Evolutionary conservation across 1,284 basidiomycete species (phyloP).

Genomic region (Irpex lacteus): DNA sequence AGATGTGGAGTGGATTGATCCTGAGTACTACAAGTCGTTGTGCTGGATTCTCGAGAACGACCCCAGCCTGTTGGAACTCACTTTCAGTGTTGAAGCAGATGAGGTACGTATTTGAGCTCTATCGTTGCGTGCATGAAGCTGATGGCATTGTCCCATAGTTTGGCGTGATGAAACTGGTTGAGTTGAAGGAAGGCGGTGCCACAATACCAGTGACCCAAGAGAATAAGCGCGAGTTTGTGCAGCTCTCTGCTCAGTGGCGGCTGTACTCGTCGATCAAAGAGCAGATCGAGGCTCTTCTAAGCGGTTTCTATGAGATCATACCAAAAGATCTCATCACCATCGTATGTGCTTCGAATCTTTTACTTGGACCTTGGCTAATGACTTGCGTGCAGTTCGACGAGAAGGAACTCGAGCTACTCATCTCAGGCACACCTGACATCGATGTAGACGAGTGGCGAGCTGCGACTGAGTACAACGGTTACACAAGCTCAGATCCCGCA

Average conservation of each 20-base stretch:
- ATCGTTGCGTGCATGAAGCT: slow-evolving; percentile 3
- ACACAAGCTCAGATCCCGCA: slow-evolving; percentile 85
- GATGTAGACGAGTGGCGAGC: slow-evolving; percentile 99
- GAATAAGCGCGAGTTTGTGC: slow-evolving; percentile 96
- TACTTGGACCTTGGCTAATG: slow-evolving; percentile 28
- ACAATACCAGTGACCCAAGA: slow-evolving; percentile 87
- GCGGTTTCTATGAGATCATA: slow-evolving; percentile 95
- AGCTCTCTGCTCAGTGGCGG: slow-evolving; percentile 87
- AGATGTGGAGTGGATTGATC: slow-evolving; percentile 96
- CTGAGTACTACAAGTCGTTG: slow-evolving; percentile 92
- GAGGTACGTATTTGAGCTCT: slow-evolving; percentile 55
- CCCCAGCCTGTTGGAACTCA: slow-evolving; percentile 81
- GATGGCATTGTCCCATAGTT: slow-evolving; percentile 50
- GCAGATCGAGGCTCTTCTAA: slow-evolving; percentile 90
- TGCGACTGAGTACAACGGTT: slow-evolving; percentile 90
- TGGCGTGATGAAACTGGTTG: slow-evolving; percentile 83
- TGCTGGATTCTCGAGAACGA: slow-evolving; percentile 93
- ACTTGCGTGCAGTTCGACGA: slow-evolving; percentile 79
- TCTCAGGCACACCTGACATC: slow-evolving; percentile 97
- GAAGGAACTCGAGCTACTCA: slow-evolving; percentile 96
- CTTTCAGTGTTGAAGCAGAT: slow-evolving; percentile 88
- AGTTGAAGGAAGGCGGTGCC: slow-evolving; percentile 84
- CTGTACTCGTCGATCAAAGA: slow-evolving; percentile 94
- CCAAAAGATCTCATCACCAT: slow-evolving; percentile 82
- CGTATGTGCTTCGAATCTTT: slow-evolving; percentile 40